Evolutionary conservation across 345 rosid genomes (phyloP), one percentile per base, ranked within the genome.

Genomic region (Combretum micranthum): DNA sequence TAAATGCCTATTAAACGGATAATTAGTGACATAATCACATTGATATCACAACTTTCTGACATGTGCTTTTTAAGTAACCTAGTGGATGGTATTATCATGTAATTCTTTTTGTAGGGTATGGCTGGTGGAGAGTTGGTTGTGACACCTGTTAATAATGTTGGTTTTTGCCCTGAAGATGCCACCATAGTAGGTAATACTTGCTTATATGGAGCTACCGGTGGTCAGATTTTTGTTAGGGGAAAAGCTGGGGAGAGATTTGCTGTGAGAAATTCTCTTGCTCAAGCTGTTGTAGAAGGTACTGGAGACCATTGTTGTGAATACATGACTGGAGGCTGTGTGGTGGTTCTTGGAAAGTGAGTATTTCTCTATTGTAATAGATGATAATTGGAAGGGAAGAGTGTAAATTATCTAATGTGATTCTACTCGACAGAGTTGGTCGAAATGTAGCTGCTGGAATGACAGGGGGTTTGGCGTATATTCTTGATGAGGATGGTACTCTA

Each of bases 381-480:
- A 6, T 55, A 4, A 20, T 44, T 20, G 14, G 20, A 20, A 19
- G 48, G 16, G 51, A 50, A 32, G 19, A 13, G 61, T 21, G 18
- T 53, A 19, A 39, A 55, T 63, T 23, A n/a, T 44, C 42, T 60
- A 53, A 66, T 55, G 12, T 64, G 43, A 50, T 45, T 74, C 2
- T 62, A 20, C 69, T 66, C 72, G 52, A 64, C 85, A 93, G 99
- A 61, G 97, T 89, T 69, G 99, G 99, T 56, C 80, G 99, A 79
- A 93, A 93, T 56, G 99, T 93, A 50, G 97, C 97, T 75, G 99
- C 99, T 23, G 99, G 99, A 61, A 93, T 93, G 99, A 93, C 99
- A 1, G 99, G 99, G 69, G 99, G 99, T 32, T 73, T 93, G 77
- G 85, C 96, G 44, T 93, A 93, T 63, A 71, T 93, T 61, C 94